Evolutionary conservation across 2,329 filamentous ascomycete species (phyloP).

Genomic region (Hypoxylon sp.): DNA sequence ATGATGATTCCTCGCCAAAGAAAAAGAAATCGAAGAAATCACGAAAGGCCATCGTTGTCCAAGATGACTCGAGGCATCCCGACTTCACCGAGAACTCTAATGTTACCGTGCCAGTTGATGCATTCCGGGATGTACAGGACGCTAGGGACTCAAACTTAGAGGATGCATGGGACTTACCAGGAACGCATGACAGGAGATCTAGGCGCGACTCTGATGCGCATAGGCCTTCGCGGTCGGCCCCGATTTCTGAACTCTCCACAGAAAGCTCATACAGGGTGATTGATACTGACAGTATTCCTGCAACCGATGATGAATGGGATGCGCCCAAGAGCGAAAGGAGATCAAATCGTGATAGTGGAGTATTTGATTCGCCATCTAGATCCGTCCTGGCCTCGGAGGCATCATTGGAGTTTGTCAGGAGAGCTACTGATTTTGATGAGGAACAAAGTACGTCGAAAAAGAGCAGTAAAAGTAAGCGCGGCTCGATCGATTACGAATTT

Average conservation of each 20-base stretch:
- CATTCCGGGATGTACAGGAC: conserved; percentile 24
- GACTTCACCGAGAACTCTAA: conserved; percentile 31
- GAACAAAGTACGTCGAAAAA: conserved; percentile 43
- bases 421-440: conserved; percentile 3
- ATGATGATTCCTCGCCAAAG: conserved; percentile 38
- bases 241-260: conserved; percentile 32
- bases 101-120: conserved; percentile 25
- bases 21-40: conserved; percentile 42
- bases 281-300: conserved; percentile 19
- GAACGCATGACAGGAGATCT: conserved; percentile 13
- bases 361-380: conserved; percentile 17
- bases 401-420: conserved; percentile 21
- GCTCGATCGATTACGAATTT: conserved; percentile 37
- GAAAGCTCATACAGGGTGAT: conserved; percentile 32
- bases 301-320: conserved; percentile 34
- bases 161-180: conserved; percentile 12
- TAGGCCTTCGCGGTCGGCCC: conserved; percentile 16
- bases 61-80: conserved; percentile 31
- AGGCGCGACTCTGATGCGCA: conserved; percentile 11
- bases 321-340: conserved; percentile 55
- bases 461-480: conserved; percentile 45
- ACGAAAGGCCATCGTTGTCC: conserved; percentile 41
- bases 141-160: conserved; percentile 11
- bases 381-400: conserved; percentile 23
- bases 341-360: conserved; percentile 49